Conservation (phyloP, 2,329 filamentous ascomycete species). For the Nannizziopsis arthrosporioides region DNA sequence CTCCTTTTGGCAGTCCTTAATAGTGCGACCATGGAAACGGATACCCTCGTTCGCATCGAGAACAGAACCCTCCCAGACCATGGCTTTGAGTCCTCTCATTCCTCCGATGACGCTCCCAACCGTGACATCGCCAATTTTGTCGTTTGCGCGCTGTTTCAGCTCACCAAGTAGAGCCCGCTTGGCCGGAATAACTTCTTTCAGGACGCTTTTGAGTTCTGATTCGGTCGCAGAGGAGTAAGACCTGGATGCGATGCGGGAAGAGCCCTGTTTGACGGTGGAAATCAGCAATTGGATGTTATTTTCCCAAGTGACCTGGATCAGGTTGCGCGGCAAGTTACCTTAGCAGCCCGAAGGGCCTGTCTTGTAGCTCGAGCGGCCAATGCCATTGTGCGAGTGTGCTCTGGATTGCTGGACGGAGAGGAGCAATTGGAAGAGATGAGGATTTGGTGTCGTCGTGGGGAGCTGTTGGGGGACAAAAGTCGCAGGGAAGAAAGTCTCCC, state of each 20-base stretch:
- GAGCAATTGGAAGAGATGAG: not conserved
- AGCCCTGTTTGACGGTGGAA: not conserved
- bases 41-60: slow-evolving; percentile 95
- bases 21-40: slow-evolving; percentile 92
- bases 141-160: slow-evolving; percentile 74
- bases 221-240: slow-evolving; percentile 57
- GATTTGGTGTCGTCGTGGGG: not conserved
- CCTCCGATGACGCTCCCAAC: slow-evolving; percentile 88
- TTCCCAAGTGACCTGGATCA: not conserved
- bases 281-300: not conserved
- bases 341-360: slow-evolving; percentile 28
- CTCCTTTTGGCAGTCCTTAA: slow-evolving; percentile 92
- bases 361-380: slow-evolving; percentile 29
- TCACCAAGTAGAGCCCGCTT: slow-evolving; percentile 90
- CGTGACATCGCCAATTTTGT: slow-evolving; percentile 83
- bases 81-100: slow-evolving; percentile 94
- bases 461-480: not conserved
- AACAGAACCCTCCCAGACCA: slow-evolving; percentile 98
- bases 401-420: not conserved
- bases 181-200: slow-evolving; percentile 72
- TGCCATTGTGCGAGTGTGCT: slow-evolving; percentile 19
- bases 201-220: slow-evolving; percentile 76
- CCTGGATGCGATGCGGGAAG: slow-evolving; percentile 19
- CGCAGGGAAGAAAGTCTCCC: not conserved
- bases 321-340: slow-evolving; percentile 24